Evolutionary conservation across 768 basidiomycete genomes (phyloP).

Genomic region (Tulasnella sp.): DNA sequence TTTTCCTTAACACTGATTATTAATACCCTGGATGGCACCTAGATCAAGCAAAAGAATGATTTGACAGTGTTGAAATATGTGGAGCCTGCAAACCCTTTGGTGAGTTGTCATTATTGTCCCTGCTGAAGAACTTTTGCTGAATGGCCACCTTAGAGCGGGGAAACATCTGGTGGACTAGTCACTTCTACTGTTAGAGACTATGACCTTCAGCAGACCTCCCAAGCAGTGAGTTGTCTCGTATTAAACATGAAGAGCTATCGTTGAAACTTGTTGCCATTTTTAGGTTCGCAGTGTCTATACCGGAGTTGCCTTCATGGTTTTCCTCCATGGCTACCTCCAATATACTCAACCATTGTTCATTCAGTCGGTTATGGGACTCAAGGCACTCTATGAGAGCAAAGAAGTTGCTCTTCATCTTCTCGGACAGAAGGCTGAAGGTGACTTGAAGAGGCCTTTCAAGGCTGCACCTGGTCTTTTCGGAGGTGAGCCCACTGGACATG

Average conservation of each 20-base stretch:
- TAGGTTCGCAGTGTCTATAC: constrained; percentile 39
- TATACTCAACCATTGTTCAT: constrained; percentile 96
- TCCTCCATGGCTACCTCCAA: constrained; percentile 88
- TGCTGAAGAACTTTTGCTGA: background rate
- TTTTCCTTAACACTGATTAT: background rate
- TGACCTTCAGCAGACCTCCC: constrained; percentile 77
- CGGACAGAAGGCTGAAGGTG: constrained; percentile 67
- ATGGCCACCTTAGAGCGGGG: background rate
- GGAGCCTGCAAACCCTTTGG: constrained; percentile 64
- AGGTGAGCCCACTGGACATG: constrained; percentile 29
- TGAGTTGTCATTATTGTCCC: constrained; percentile 27
- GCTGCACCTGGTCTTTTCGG: constrained; percentile 56
- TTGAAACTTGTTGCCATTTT: background rate
- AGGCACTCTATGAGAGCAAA: constrained; percentile 78
- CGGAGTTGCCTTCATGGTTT: constrained; percentile 75
- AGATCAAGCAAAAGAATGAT: constrained; percentile 95
- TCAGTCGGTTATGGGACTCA: constrained; percentile 89
- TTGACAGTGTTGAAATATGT: constrained; percentile 89
- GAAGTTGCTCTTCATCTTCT: constrained; percentile 69
- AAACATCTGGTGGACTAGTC: constrained; percentile 49
- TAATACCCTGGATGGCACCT: background rate
- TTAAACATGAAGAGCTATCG: background rate
- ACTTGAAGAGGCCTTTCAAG: constrained; percentile 86
- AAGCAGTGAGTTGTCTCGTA: constrained; percentile 38
- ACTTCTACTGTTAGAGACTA: constrained; percentile 93